Base-by-base conservation (phyloP, 208 protist species). In the Vickermania ingenoplastis region DNA sequence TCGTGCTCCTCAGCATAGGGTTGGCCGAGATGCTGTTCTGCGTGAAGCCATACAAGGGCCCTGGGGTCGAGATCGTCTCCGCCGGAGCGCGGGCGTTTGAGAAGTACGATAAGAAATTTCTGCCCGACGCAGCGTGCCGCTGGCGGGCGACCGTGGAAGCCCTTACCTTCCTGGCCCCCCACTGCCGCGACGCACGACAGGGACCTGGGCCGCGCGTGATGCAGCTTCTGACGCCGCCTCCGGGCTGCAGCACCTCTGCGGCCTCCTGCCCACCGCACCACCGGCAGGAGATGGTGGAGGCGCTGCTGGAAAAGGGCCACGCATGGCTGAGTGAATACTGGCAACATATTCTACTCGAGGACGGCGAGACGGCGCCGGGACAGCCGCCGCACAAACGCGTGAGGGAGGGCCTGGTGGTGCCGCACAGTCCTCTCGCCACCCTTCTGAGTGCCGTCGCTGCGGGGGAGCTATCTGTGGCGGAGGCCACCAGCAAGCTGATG, bases 11-110 rank as follows among this genome's bases (percentile, higher is more conserved):
- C n/a, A 95, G 86, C 13, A 67, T 57, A 14, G 86, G 73, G 28
- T 56, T 84, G 2, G 83, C 79, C 0, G 59, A 79, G 23, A 79
- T 87, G 74, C 57, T 95, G 17, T 81, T 93, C 59, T 62, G 70
- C 31, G 87, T 77, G 0, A 69, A 70, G 5, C 86, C 84, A 2
- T 95, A 88, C 77, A 95, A 95, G 63, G 89, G 89, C 2, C 89
- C 89, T 29, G 89, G 89, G 5, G 81, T 95, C n/a, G 86, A 95
- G 70, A 67, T 95, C 51, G 79, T 95, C 41, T 78, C 83, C 4
- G 77, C 80, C 21, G 89, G 89, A 31, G 73, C 81, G 54, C 81
- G 86, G 53, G 83, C 80, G 49, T 93, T 95, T 62, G 86, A 95
- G 71, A 70, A 70, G 52, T 93, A 93, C 63, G 84, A 93, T 62